phyloP scores from a whole-genome alignment of 2,329 filamentous ascomycete genomes.

The Lojkania enalia region DNA sequence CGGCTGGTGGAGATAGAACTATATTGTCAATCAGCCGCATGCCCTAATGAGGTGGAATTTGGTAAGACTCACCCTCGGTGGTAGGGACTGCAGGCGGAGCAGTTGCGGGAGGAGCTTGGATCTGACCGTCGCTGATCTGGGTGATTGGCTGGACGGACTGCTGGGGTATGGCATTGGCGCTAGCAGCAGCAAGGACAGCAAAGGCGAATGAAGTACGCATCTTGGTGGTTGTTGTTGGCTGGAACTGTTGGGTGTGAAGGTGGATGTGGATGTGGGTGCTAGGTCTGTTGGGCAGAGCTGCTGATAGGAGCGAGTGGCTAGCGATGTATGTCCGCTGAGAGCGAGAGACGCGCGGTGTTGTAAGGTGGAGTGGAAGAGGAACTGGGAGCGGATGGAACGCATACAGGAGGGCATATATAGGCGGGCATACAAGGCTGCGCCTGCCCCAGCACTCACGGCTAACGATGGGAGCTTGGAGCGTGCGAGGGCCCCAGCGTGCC shows the following conservation, averaged over 20 bases:
- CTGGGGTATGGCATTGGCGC: constrained; percentile 3
- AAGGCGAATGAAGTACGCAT: constrained; percentile 13
- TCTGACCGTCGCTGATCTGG: constrained; percentile 45
- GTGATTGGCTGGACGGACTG: constrained; percentile 32
- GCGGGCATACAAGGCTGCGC: too few species aligned
- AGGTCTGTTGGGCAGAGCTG: neutral
- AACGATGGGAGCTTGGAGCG: neutral
- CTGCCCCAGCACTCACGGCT: too few species aligned
- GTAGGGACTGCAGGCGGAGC: constrained; percentile 6
- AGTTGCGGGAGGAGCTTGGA: constrained; percentile 32
- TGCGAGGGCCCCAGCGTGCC: neutral
- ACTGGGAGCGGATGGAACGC: neutral
- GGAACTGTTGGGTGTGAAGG: neutral
- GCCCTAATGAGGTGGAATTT: neutral
- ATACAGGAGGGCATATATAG: neutral
- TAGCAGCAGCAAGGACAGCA: constrained; percentile 5
- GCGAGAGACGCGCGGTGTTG: neutral
- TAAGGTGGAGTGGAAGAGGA: neutral
- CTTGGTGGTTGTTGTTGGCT: constrained; percentile 1
- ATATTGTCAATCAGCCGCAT: too few species aligned
- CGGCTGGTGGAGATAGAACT: constrained; percentile 15
- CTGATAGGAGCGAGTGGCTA: constrained; percentile 3
- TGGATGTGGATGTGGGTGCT: neutral
- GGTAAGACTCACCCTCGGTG: constrained; percentile 10
- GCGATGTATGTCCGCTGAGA: neutral